These are phyloP conservation scores for Penicillium hesseltinei DNA, from an alignment of 2,329 filamentous ascomycete genomes.

Conservation along the genomic window DNA sequence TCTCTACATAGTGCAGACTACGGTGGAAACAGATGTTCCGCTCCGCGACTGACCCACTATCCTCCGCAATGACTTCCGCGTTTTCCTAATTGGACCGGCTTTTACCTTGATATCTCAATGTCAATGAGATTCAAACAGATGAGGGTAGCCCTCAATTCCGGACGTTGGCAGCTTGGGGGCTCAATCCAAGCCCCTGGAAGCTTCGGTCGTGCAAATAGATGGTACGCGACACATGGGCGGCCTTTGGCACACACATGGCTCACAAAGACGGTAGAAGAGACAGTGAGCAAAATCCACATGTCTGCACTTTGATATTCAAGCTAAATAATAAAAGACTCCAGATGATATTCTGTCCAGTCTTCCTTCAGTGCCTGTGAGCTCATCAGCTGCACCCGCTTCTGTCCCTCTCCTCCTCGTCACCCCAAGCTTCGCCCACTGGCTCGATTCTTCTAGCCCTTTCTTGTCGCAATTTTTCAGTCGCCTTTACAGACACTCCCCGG, in stretches of 20 bases:
- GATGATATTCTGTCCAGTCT: slow-evolving; percentile 32
- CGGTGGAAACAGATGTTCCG: slow-evolving; percentile 9
- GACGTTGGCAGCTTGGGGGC: slow-evolving; percentile 6
- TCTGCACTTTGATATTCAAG: background rate
- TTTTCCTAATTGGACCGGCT: slow-evolving; percentile 5
- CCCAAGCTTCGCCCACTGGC: slow-evolving; percentile 39
- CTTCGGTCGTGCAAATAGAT: slow-evolving; percentile 10
- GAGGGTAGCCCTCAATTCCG: slow-evolving; percentile 16
- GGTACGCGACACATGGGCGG: slow-evolving; percentile 18
- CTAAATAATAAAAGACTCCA: slow-evolving; percentile 24
- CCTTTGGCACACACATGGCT: slow-evolving; percentile 36
- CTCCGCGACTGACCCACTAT: slow-evolving; percentile 7
- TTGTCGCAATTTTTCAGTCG: slow-evolving; percentile 31
- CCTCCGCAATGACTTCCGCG: slow-evolving; percentile 14
- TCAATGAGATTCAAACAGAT: slow-evolving; percentile 20
- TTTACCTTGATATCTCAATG: slow-evolving; percentile 22
- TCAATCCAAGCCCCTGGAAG: slow-evolving; percentile 2
- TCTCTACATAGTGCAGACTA: background rate
- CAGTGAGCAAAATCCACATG: slow-evolving; percentile 23
- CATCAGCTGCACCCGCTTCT: slow-evolving; percentile 14
- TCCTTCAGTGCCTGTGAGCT: slow-evolving; percentile 17
- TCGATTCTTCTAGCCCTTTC: slow-evolving; percentile 32
- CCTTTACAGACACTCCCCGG: slow-evolving; percentile 21
- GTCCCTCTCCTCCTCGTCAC: slow-evolving; percentile 39
- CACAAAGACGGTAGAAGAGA: slow-evolving; percentile 29